These are phyloP conservation scores for Trichoderma gamsii DNA, from an alignment of 495 filamentous ascomycete species.

Conservation along the genomic window DNA sequence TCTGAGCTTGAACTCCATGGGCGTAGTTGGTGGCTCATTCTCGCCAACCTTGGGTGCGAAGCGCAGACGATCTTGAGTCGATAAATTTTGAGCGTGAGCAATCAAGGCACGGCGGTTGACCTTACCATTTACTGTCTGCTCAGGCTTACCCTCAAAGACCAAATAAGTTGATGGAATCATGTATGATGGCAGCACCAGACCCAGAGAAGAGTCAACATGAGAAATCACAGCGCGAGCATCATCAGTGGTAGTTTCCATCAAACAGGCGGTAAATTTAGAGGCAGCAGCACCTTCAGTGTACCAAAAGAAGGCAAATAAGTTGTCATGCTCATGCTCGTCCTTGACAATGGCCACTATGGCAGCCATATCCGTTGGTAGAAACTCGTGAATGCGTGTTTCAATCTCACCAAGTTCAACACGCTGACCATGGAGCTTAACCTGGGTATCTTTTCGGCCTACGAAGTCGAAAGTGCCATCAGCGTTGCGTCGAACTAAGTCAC, in stretches of 20 bases:
- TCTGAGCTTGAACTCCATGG: slow-evolving; percentile 28
- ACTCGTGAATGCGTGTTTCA: slow-evolving; percentile 31
- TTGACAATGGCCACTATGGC: background rate
- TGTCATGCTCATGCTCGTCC: background rate
- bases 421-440: slow-evolving; percentile 62
- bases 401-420: slow-evolving; percentile 62
- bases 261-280: background rate
- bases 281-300: background rate
- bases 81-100: slow-evolving; percentile 26
- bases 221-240: background rate
- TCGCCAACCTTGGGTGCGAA: slow-evolving; percentile 22
- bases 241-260: background rate
- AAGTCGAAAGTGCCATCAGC: slow-evolving; percentile 42
- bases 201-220: slow-evolving; percentile 5
- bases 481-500: slow-evolving; percentile 39
- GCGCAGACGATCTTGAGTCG: slow-evolving; percentile 30
- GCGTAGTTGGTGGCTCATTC: slow-evolving; percentile 22
- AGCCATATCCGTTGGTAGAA: slow-evolving; percentile 14
- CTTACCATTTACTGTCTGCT: slow-evolving; percentile 46
- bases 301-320: background rate
- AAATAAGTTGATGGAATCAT: slow-evolving; percentile 13
- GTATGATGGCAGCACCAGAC: background rate
- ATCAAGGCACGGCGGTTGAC: slow-evolving; percentile 53
- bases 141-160: slow-evolving; percentile 1
- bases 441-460: slow-evolving; percentile 27